phyloP scores from a whole-genome alignment of 805 yeast genomes.

The Priceomyces melissophilus region DNA sequence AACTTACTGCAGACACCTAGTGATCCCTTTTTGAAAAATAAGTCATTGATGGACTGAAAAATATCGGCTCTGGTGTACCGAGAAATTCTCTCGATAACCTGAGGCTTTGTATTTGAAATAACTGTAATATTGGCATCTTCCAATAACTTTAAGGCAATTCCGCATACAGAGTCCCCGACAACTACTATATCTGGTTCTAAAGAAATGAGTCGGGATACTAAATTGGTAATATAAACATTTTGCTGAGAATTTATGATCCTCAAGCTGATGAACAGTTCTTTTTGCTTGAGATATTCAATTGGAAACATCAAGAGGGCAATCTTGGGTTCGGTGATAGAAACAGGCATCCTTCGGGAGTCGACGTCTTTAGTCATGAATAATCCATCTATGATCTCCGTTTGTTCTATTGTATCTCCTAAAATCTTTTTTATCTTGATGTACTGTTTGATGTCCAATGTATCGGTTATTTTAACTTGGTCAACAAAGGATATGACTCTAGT shows the following conservation, averaged over 20 bases:
- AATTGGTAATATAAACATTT: constrained; percentile 72
- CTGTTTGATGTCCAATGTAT: constrained; percentile 80
- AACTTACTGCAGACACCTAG: constrained; percentile 75
- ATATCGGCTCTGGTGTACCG: constrained; percentile 81
- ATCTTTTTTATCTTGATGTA: constrained; percentile 84
- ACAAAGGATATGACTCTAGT: constrained; percentile 51
- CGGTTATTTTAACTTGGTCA: constrained; percentile 61
- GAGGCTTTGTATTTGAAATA: constrained; percentile 74
- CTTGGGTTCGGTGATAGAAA: constrained; percentile 59
- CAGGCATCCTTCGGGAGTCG: constrained; percentile 77
- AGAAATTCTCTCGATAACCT: constrained; percentile 74
- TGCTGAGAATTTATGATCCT: constrained; percentile 87
- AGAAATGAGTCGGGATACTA: constrained; percentile 74
- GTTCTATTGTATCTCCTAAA: constrained; percentile 65
- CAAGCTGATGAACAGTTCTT: constrained; percentile 76
- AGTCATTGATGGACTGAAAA: constrained; percentile 78
- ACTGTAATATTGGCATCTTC: constrained; percentile 78
- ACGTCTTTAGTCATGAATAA: constrained; percentile 78
- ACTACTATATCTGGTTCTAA: constrained; percentile 76
- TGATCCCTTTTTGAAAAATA: constrained; percentile 56
- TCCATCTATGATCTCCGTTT: constrained; percentile 69
- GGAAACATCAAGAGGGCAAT: constrained; percentile 87
- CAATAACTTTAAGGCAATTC: constrained; percentile 69
- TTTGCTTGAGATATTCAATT: constrained; percentile 73
- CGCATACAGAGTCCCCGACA: constrained; percentile 76